Evolutionary conservation across 1,139 yeast species (phyloP).

Genomic region (Pichia sp.): DNA sequence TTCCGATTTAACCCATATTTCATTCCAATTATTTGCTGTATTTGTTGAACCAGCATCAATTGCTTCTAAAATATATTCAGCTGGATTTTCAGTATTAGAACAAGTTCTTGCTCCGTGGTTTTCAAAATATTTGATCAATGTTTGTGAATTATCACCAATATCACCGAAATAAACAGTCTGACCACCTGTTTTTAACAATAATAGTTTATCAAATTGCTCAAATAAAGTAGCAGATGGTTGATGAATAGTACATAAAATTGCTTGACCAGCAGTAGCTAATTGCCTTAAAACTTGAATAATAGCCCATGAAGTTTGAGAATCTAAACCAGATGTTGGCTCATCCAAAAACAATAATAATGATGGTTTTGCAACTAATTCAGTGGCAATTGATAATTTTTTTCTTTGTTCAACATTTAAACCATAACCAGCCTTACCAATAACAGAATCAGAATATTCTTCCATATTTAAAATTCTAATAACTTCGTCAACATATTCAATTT

Average conservation of each 20-base stretch:
- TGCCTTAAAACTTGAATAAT: constrained; percentile 37
- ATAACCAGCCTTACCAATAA: constrained; percentile 45
- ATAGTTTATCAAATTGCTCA: constrained; percentile 40
- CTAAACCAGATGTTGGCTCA: constrained; percentile 49
- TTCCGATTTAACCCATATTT: constrained; percentile 32
- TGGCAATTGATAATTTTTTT: constrained; percentile 35
- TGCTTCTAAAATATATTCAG: constrained; percentile 48
- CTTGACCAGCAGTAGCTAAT: constrained; percentile 44
- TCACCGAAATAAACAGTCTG: constrained; percentile 56
- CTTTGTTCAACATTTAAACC: constrained; percentile 55
- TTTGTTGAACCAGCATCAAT: constrained; percentile 58
- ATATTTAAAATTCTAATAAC: constrained; percentile 43
- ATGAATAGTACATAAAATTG: constrained; percentile 48
- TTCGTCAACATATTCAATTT: constrained; percentile 42
- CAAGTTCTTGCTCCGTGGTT: constrained; percentile 47
- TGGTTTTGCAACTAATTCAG: constrained; percentile 47
- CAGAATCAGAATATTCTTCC: constrained; percentile 48
- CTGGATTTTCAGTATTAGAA: constrained; percentile 42
- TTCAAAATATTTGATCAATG: constrained; percentile 45
- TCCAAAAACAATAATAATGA: constrained; percentile 42
- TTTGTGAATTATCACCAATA: constrained; percentile 43
- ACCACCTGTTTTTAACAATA: constrained; percentile 42
- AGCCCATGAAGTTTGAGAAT: constrained; percentile 49
- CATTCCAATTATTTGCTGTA: constrained; percentile 39
- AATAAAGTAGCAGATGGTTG: constrained; percentile 53